phyloP scores from a whole-genome alignment of 176 grass and related monocot genomes.

The Stipa capillata region DNA sequence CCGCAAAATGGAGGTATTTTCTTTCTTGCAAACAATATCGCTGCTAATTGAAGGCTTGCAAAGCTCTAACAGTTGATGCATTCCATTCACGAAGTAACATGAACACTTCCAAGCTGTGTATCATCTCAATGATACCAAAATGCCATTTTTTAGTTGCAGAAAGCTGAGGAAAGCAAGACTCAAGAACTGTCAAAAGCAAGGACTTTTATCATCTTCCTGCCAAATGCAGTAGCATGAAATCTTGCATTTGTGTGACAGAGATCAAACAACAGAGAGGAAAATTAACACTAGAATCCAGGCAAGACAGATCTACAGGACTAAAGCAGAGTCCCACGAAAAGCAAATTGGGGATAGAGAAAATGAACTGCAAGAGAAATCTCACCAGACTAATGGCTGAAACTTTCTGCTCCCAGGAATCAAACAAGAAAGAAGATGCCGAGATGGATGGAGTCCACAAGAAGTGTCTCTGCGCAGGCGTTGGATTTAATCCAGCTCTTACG shows the following conservation, averaged over 20 bases:
- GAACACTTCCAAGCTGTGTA: not conserved
- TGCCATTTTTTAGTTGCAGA: too few species aligned
- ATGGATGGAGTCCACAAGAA: not conserved
- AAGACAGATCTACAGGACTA: constrained; percentile 17
- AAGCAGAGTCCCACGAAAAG: not conserved
- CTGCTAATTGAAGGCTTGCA: not conserved
- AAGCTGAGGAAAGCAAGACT: too few species aligned
- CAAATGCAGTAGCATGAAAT: too few species aligned
- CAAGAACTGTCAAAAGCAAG: constrained; percentile 18
- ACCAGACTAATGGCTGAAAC: constrained; percentile 4
- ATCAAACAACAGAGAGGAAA: too few species aligned
- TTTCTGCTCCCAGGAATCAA: not conserved
- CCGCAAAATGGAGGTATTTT: not conserved
- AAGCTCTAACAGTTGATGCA: not conserved
- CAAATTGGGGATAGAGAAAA: too few species aligned
- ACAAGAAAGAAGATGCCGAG: constrained; percentile 17
- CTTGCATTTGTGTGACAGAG: not conserved
- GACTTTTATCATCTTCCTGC: too few species aligned
- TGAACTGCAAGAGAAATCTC: too few species aligned
- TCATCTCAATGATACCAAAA: too few species aligned
- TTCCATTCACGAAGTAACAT: not conserved
- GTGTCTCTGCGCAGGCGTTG: not conserved
- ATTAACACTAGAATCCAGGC: too few species aligned
- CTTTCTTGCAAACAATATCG: not conserved
- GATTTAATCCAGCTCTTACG: not conserved